Percentiles rank a stretch among this genome's conserved stretches.
Evolutionary conservation across 139 green algal genomes (phyloP).

Genomic region (Pedinophyceae sp.): DNA sequence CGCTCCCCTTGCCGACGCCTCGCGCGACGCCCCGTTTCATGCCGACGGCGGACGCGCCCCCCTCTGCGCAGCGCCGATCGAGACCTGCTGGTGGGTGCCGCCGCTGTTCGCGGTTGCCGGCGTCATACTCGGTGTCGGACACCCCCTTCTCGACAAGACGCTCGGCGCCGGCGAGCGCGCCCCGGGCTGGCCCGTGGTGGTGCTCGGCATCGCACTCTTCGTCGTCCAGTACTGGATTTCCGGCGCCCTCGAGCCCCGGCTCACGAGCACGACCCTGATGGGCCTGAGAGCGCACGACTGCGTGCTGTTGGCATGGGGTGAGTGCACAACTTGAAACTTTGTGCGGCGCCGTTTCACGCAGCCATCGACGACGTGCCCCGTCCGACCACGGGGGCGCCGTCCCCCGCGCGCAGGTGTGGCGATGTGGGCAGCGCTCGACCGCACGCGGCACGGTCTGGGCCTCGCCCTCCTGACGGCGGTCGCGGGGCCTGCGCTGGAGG

Average conservation of each 20-base stretch:
- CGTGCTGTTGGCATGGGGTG: no score
- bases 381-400: not conserved
- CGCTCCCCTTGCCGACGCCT: no score
- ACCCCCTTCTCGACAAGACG: conserved; percentile 21
- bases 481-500: conserved; percentile 16
- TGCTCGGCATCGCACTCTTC: conserved; percentile 23
- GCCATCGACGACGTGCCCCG: not conserved
- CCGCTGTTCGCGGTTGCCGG: conserved; percentile 41
- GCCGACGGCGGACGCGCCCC: no score
- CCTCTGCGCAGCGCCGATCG: no score
- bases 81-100: conserved; percentile 41
- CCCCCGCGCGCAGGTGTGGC: no score
- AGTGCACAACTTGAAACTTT: no score
- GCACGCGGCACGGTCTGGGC: conserved; percentile 16
- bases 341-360: no score
- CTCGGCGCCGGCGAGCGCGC: not conserved
- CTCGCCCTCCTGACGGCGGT: conserved; percentile 20
- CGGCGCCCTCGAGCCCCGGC: conserved; percentile 17
- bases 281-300: no score
- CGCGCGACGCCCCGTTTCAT: no score
- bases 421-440: conserved; percentile 18
- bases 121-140: conserved; percentile 31
- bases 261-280: conserved; percentile 9
- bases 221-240: conserved; percentile 29
- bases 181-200: conserved; percentile 17